A percentile compares a stretch with the other conserved stretches of the same genome.
Conservation (phyloP, 2,329 filamentous ascomycete genomes). For the Emergomyces pasteurianus region DNA sequence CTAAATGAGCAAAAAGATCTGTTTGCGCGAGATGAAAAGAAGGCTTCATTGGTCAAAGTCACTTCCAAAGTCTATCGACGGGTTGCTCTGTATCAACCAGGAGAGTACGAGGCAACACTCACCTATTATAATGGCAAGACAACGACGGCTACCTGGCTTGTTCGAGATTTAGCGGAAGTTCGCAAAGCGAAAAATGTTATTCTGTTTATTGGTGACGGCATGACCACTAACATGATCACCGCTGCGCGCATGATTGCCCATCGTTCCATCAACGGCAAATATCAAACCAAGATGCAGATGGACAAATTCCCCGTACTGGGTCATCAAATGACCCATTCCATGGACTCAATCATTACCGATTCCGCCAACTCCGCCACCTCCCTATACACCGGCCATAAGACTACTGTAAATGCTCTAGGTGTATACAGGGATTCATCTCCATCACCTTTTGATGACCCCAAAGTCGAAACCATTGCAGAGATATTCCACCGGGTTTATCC, state of each 20-base stretch:
- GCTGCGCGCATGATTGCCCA: conserved; percentile 71
- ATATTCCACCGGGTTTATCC: conserved; percentile 57
- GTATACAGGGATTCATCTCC: conserved; percentile 69
- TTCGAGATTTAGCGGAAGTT: conserved; percentile 56
- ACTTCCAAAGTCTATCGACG: conserved; percentile 67
- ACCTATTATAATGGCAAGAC: conserved; percentile 61
- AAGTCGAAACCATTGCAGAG: conserved; percentile 66
- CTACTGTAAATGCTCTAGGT: conserved; percentile 68
- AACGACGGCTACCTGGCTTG: conserved; percentile 64
- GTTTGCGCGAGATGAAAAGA: conserved; percentile 60
- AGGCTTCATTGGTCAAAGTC: conserved; percentile 64
- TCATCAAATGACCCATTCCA: conserved; percentile 80
- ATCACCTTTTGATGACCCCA: conserved; percentile 67
- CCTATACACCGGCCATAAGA: conserved; percentile 74
- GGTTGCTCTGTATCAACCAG: conserved; percentile 64
- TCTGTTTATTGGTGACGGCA: conserved; percentile 65
- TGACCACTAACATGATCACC: conserved; percentile 40
- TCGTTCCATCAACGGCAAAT: conserved; percentile 74
- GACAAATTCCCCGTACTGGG: conserved; percentile 78
- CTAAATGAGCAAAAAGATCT: conserved; percentile 40
- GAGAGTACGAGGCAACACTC: conserved; percentile 64
- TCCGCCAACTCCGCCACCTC: conserved; percentile 76
- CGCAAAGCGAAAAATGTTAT: conserved; percentile 77
- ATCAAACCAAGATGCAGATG: conserved; percentile 61
- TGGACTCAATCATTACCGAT: conserved; percentile 77